These are phyloP conservation scores for Asterophora parasitica DNA, from an alignment of 768 basidiomycete genomes.

Conservation along the genomic window DNA sequence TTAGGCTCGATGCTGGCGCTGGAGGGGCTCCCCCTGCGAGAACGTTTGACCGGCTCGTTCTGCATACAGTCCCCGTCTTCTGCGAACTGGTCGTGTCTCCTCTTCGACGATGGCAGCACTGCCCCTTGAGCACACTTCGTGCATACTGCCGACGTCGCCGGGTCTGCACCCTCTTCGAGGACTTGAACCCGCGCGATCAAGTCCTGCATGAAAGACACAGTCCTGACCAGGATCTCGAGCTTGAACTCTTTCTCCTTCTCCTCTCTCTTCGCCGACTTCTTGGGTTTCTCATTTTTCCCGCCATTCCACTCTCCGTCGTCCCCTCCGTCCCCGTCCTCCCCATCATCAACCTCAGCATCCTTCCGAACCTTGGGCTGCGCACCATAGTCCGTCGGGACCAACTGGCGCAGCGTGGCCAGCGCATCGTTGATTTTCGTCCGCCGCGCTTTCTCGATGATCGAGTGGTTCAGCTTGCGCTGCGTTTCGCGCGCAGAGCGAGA, in stretches of 20 bases:
- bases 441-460: slow-evolving; percentile 89
- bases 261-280: slow-evolving; percentile 40
- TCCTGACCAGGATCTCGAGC: slow-evolving; percentile 82
- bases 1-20: neutral
- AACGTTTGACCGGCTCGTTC: slow-evolving; percentile 5
- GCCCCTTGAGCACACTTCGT: slow-evolving; percentile 18
- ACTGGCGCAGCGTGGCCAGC: slow-evolving; percentile 64
- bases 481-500: slow-evolving; percentile 79
- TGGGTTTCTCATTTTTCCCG: slow-evolving; percentile 25
- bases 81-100: slow-evolving; percentile 10
- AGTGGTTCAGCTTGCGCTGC: slow-evolving; percentile 90
- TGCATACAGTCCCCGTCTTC: neutral
- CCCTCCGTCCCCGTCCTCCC: slow-evolving; percentile 31
- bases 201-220: slow-evolving; percentile 74
- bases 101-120: slow-evolving; percentile 7
- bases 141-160: slow-evolving; percentile 15
- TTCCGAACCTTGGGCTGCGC: slow-evolving; percentile 11
- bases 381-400: slow-evolving; percentile 64
- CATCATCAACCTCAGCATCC: slow-evolving; percentile 30
- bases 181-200: slow-evolving; percentile 50
- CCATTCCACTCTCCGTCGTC: slow-evolving; percentile 31
- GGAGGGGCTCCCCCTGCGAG: neutral
- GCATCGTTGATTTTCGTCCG: slow-evolving; percentile 96
- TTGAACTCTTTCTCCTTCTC: slow-evolving; percentile 86
- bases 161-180: slow-evolving; percentile 26